phyloP scores from a whole-genome alignment of 2,329 filamentous ascomycete species.

The Phialemonium atrogriseum region DNA sequence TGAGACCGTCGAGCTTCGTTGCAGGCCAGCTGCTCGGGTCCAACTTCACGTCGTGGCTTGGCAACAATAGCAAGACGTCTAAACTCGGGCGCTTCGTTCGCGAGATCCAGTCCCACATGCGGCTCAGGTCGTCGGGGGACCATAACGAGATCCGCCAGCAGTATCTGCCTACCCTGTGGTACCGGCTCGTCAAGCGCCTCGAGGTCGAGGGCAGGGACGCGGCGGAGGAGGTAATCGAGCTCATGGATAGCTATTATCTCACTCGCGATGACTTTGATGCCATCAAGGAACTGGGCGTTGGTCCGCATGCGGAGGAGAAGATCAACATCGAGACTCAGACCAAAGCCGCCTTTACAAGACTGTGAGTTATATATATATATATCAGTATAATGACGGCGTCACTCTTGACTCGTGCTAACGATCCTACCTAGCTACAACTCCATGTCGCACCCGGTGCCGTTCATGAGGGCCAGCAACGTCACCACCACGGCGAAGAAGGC shows the following conservation, averaged over 20 bases:
- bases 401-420: conserved; percentile 7
- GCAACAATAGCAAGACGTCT: conserved; percentile 83
- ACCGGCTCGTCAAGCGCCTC: conserved; percentile 65
- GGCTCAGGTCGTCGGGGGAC: conserved; percentile 80
- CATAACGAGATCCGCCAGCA: conserved; percentile 90
- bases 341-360: conserved; percentile 81
- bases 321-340: conserved; percentile 77
- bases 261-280: conserved; percentile 93
- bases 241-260: conserved; percentile 96
- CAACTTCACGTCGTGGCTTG: conserved; percentile 84
- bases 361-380: conserved; percentile 46
- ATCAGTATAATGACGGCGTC: conserved; percentile 8
- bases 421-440: conserved; percentile 62
- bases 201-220: conserved; percentile 73
- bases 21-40: conserved; percentile 69
- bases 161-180: conserved; percentile 85
- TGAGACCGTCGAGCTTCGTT: conserved; percentile 80
- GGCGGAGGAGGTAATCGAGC: conserved; percentile 74
- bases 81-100: conserved; percentile 75
- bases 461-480: conserved; percentile 85
- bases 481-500: conserved; percentile 66
- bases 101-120: conserved; percentile 96
- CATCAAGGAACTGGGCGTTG: conserved; percentile 84
- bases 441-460: conserved; percentile 81
- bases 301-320: conserved; percentile 66